These are phyloP conservation scores for Globisporangium camurandrum DNA, from an alignment of 352 stramenopile genomes.

Conservation along the genomic window DNA sequence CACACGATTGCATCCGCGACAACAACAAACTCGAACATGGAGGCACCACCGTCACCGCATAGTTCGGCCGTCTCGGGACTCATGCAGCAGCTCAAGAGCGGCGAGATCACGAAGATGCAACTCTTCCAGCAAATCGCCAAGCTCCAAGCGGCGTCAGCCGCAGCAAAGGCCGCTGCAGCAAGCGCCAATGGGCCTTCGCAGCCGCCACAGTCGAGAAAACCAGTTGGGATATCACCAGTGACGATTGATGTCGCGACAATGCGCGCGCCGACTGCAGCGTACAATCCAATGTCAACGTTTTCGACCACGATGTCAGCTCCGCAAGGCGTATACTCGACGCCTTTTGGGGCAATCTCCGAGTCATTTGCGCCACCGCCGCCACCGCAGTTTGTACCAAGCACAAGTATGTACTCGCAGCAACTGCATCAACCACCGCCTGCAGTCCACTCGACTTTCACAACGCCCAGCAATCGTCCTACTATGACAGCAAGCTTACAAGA, in stretches of 20 bases:
- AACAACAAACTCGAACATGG: no score
- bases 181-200: constrained; percentile 3
- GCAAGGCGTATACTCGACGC: neutral
- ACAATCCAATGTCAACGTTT: constrained; percentile 1
- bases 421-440: neutral
- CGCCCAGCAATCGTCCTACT: neutral
- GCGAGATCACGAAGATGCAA: constrained; percentile 81
- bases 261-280: neutral
- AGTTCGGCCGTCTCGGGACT: constrained; percentile 46
- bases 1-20: no score
- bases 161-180: neutral
- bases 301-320: neutral
- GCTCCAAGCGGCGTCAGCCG: constrained; percentile 29
- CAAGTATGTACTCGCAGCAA: neutral
- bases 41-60: constrained; percentile 22
- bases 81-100: constrained; percentile 80
- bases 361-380: neutral
- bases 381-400: neutral
- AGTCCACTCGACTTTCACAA: neutral
- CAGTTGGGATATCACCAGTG: neutral
- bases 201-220: constrained; percentile 2
- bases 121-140: constrained; percentile 78
- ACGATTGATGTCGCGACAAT: neutral
- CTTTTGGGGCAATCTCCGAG: neutral
- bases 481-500: no score